phyloP scores from a whole-genome alignment of 495 filamentous ascomycete genomes.

The Penicillium bialowiezense region DNA sequence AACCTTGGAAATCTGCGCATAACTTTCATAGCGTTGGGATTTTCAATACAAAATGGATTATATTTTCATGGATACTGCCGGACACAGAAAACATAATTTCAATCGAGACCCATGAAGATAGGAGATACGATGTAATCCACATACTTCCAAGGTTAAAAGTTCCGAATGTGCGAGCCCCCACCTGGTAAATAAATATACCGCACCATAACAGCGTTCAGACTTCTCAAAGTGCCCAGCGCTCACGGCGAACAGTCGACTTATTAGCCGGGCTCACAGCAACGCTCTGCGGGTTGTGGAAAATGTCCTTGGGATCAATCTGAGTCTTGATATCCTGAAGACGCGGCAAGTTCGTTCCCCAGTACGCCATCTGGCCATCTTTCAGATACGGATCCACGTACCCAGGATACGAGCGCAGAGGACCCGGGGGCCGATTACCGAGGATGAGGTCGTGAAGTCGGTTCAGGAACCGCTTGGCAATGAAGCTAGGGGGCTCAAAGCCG shows the following conservation, averaged over 20 bases:
- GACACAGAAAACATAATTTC: no score
- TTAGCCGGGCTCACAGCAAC: slow-evolving; percentile 21
- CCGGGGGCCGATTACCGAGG: slow-evolving; percentile 20
- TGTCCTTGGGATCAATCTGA: slow-evolving; percentile 51
- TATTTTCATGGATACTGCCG: no score
- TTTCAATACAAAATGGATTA: no score
- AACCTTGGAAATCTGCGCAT: no score
- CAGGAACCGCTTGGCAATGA: slow-evolving; percentile 35
- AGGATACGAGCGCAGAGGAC: slow-evolving; percentile 51
- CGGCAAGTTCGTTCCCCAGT: slow-evolving; percentile 54
- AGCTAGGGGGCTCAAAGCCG: slow-evolving; percentile 28
- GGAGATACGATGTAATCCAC: no score
- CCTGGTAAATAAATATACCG: no score
- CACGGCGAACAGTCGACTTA: neutral
- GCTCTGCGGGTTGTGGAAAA: slow-evolving; percentile 63
- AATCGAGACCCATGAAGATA: no score
- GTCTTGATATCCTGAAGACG: slow-evolving; percentile 53
- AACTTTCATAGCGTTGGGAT: no score
- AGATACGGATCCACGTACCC: slow-evolving; percentile 70
- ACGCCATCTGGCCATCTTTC: slow-evolving; percentile 43
- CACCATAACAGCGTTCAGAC: neutral
- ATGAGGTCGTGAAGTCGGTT: slow-evolving; percentile 43
- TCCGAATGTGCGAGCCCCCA: no score
- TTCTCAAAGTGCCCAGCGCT: neutral
- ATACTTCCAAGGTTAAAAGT: no score